Base-by-base conservation (phyloP, 2,329 filamentous ascomycete species). In the Tolypocladium pustulatum region DNA sequence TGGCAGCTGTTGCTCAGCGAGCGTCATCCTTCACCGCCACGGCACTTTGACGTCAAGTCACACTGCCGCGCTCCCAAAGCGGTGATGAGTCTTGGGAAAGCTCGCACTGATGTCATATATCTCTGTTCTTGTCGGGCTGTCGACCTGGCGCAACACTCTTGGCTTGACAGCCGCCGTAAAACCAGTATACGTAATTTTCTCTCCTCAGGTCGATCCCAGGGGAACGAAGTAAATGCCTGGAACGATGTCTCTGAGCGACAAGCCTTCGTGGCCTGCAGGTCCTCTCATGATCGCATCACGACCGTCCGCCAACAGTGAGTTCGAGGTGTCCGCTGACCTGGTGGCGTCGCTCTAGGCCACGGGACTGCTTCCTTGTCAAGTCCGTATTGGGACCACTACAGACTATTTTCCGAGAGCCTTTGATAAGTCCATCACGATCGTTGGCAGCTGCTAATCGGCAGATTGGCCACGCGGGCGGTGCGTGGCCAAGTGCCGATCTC, bases 251-350 rank as follows among this genome's bases (percentile, higher is more conserved):
- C 30, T 20, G 4, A 51, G 30, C 17, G 3, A 32, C 27, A 3
- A 1, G 30, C 13, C 49, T n/a, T 2, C 25, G 20, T 46, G 15
- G 10, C 17, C 32, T 34, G 49, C 49, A 34, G 30, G 17, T 22
- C 30, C 49, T 22, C 49, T 22, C 49, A 53, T 53, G 49, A 53
- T 53, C 49, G 20, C 30, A 36, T 53, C 49, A 53, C 20, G 30
- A 4, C 9, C 30, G n/a, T 32, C 49, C 49, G 15, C 3, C 49
- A 1, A n/a, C 4, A 12, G 10, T 22, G 49, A 32, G 15, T n/a
- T 27, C 1, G 27, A 8, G 27, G 27, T n/a, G 49, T 53, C 49
- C 30, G 49, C 27, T 53, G 49, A 53, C 20, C 49, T 13, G 10
- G 49, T 34, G 49, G 30, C 30, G 49, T 32, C 17, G 4, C 17